These are phyloP conservation scores for Pythium sukuiense DNA, from an alignment of 352 stramenopile genomes.

Conservation along the genomic window DNA sequence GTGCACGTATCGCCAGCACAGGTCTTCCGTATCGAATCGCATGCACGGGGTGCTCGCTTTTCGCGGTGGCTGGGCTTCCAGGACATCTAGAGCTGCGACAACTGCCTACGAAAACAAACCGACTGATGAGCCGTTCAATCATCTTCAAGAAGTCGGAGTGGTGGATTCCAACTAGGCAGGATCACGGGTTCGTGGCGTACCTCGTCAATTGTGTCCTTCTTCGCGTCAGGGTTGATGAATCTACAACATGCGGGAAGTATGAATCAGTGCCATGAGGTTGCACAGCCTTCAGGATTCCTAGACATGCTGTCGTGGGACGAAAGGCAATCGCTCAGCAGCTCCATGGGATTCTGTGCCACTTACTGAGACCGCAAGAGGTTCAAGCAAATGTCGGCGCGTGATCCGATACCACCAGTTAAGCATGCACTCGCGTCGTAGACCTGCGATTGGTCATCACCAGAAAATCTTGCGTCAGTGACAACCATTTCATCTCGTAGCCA, in stretches of 20 bases:
- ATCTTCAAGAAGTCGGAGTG: neutral
- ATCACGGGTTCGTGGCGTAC: no score
- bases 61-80: neutral
- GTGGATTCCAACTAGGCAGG: no score
- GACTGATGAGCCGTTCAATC: neutral
- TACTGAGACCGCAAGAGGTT: neutral
- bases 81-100: neutral
- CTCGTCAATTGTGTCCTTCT: conserved; percentile 1
- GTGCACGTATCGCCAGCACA: conserved; percentile 3
- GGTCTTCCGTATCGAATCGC: neutral
- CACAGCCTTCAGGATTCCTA: no score
- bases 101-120: neutral
- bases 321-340: no score
- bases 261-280: neutral
- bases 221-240: conserved; percentile 4
- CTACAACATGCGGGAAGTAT: neutral
- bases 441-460: neutral
- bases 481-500: neutral
- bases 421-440: conserved; percentile 8
- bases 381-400: neutral
- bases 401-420: neutral
- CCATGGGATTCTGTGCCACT: no score
- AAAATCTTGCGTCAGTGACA: neutral
- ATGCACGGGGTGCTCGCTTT: neutral
- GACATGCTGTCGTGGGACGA: no score